Conservation (phyloP, 2,329 filamentous ascomycete genomes). For the Aspergillus bombycis region DNA sequence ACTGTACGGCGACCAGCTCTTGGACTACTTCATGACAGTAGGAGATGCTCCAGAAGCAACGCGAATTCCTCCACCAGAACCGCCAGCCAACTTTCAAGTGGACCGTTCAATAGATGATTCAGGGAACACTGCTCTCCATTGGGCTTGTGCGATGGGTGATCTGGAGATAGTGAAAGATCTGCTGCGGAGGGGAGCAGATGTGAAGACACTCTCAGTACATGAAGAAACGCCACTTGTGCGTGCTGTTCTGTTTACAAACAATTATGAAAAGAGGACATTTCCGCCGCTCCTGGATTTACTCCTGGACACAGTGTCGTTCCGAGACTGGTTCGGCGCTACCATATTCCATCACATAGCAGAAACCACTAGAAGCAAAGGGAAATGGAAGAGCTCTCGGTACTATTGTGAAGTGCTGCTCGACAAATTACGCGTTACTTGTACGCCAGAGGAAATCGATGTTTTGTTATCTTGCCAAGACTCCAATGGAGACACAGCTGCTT, state of each 20-base stretch:
- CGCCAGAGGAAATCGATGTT: constrained; percentile 74
- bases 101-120: constrained; percentile 94
- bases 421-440: constrained; percentile 76
- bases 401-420: constrained; percentile 92
- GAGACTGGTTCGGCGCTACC: constrained; percentile 80
- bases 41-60: constrained; percentile 71
- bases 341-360: constrained; percentile 94
- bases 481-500: constrained; percentile 88
- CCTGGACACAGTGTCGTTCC: constrained; percentile 75
- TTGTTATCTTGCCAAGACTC: constrained; percentile 82
- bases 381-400: constrained; percentile 86
- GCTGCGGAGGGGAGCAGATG: constrained; percentile 75
- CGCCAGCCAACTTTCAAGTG: constrained; percentile 82
- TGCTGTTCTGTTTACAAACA: constrained; percentile 94
- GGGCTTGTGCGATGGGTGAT: constrained; percentile 97
- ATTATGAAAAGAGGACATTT: constrained; percentile 91
- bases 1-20: constrained; percentile 86
- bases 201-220: constrained; percentile 68
- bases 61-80: constrained; percentile 66
- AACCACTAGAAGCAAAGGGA: constrained; percentile 82
- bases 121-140: constrained; percentile 90
- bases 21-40: constrained; percentile 93
- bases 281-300: constrained; percentile 81
- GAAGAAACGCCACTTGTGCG: constrained; percentile 94
- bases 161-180: constrained; percentile 88